Base-by-base conservation (phyloP, 768 basidiomycete species). In the Phlebiopsis gigantea region DNA sequence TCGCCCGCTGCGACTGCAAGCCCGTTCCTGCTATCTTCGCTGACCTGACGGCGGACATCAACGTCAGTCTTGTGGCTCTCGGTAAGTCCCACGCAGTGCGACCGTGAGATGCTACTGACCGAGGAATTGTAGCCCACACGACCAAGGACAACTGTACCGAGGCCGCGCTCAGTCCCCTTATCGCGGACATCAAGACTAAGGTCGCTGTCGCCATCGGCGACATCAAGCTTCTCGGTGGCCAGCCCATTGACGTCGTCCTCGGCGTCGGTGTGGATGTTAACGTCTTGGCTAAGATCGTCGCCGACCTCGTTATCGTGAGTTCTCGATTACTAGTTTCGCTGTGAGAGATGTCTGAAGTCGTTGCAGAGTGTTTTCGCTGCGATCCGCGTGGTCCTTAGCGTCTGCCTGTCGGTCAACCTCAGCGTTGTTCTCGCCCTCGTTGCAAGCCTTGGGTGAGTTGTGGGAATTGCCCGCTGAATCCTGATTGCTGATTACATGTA, bases 1-100 rank as follows among this genome's bases (percentile, higher is more conserved):
- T 60, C 44, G 61, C 51, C 29, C 60, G 62, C 28, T 63, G 45
- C 44, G 57, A 46, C 51, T 60, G 63, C 41, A 62, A 63, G 31
- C 50, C 57, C 12, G 43, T 75, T n/a, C 65, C 66, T 14, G 60
- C 47, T 50, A 65, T 74, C 65, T 57, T 75, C 44, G 54, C 26
- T n/a, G 48, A 54, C 22, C 41, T 69, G 6, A 56, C 31, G 5
- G 49, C 30, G 25, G 46, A 65, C 56, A 57, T 67, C 15, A 24
- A 55, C 19, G 57, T 67, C 54, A 50, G 46, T 46, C 49, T 57
- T 14, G 49, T 57, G 1, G 43, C 64, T 53, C 55, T 75, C 55
- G 53, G 74, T 75, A 47, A 53, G 72, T 67, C 21, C 6, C 4
- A 22, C 24, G 48, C 12, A 10, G 10, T 22, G 25, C n/a, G 10